A percentile compares a stretch with the other conserved stretches of the same genome.
These are phyloP conservation scores for Ascochyta clinopodiicola DNA, from an alignment of 2,329 filamentous ascomycete genomes.

Conservation along the genomic window DNA sequence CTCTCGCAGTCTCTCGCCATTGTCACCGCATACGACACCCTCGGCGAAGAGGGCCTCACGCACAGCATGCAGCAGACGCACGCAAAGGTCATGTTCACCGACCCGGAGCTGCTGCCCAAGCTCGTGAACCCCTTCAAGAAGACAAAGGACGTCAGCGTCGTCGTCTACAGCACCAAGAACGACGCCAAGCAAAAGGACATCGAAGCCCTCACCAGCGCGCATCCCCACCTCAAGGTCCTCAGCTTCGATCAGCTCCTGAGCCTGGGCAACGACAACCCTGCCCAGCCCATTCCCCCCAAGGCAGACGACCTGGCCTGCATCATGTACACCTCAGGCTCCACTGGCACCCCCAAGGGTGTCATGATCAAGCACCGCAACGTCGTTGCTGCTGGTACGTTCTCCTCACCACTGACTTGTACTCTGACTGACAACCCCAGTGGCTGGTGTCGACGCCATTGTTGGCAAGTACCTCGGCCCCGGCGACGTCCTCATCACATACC, in stretches of 20 bases:
- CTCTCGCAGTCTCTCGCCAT: constrained; percentile 87
- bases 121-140: constrained; percentile 62
- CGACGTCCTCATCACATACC: constrained; percentile 85
- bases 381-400: constrained; percentile 72
- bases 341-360: constrained; percentile 87
- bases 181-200: constrained; percentile 61
- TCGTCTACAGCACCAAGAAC: constrained; percentile 65
- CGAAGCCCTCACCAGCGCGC: constrained; percentile 60
- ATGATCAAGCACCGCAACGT: constrained; percentile 82
- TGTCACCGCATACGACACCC: constrained; percentile 93
- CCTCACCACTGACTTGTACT: background rate
- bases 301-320: constrained; percentile 82
- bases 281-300: constrained; percentile 73
- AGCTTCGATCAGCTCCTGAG: constrained; percentile 64
- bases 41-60: constrained; percentile 82
- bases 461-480: constrained; percentile 77
- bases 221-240: constrained; percentile 59
- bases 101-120: constrained; percentile 72
- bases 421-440: constrained; percentile 55
- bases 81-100: constrained; percentile 83
- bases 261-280: constrained; percentile 68
- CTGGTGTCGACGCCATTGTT: constrained; percentile 80
- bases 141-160: constrained; percentile 61
- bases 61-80: constrained; percentile 85
- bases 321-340: constrained; percentile 86